These are phyloP conservation scores for Caloboletus firmus DNA, from an alignment of 1,284 basidiomycete genomes.

Conservation along the genomic window DNA sequence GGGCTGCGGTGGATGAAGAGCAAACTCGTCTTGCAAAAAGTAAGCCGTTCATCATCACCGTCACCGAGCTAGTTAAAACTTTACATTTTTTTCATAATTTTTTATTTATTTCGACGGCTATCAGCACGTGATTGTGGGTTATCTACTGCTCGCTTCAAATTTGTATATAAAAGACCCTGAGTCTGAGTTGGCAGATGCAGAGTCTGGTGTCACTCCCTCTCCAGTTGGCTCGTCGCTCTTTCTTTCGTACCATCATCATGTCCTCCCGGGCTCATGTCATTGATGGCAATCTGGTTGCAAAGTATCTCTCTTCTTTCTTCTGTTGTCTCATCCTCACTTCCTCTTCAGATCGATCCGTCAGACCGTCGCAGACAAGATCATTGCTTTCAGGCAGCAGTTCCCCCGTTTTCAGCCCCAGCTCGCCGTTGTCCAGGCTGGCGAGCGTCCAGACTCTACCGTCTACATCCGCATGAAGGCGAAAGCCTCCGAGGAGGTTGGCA, in stretches of 20 bases:
- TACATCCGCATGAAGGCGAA: conserved; percentile 99
- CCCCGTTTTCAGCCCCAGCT: conserved; percentile 89
- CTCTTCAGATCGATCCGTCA: conserved; percentile 72
- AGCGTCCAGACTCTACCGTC: conserved; percentile 84
- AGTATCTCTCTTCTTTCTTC: conserved; percentile 50
- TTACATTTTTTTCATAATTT: background rate
- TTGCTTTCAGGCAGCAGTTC: conserved; percentile 56
- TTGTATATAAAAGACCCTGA: background rate
- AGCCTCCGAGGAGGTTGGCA: conserved; percentile 93
- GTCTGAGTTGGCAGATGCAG: conserved; percentile 6
- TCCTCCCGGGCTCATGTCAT: conserved; percentile 60
- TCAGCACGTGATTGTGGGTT: conserved; percentile 27
- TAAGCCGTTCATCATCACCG: conserved; percentile 47
- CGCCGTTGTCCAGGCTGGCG: conserved; percentile 93
- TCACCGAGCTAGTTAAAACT: background rate
- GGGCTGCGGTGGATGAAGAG: conserved; percentile 54
- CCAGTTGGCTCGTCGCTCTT: conserved; percentile 24
- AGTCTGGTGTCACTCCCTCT: background rate
- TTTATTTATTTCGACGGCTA: background rate
- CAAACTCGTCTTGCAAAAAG: conserved; percentile 51
- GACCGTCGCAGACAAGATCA: conserved; percentile 68
- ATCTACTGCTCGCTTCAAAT: too few species aligned
- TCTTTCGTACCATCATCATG: conserved; percentile 50
- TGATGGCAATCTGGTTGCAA: conserved; percentile 87
- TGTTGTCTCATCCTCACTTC: conserved; percentile 10